Percentiles rank a stretch among this genome's conserved stretches.
phyloP scores from a whole-genome alignment of 129 eudicot species.

The sunflower (Helianthus annuus) region HanXRQr2.0-SUNRISE NC_035449.2:171506981-171507480 shows the following conservation, averaged over 20 bases:
- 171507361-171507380: constrained; percentile 22
- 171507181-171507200: constrained; percentile 2
- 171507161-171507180: background rate
- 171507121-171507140: constrained; percentile 60
- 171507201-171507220: constrained; percentile 25
- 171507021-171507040: constrained; percentile 90
- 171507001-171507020: constrained; percentile 2
- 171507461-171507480: background rate
- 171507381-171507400: constrained; percentile 7
- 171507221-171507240: constrained; percentile 99
- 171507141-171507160: background rate
- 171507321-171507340: background rate
- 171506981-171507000: background rate
- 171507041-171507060: constrained; percentile 98
- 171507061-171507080: constrained; percentile 93
- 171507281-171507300: constrained; percentile 51
- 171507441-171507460: constrained; percentile 1
- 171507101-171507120: constrained; percentile 97
- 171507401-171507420: constrained; percentile 19
- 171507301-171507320: background rate
- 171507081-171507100: constrained; percentile 83
- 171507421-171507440: constrained; percentile 9
- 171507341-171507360: constrained; percentile 17
- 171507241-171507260: constrained; percentile 91
- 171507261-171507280: constrained; percentile 89